These are phyloP conservation scores for Rhodotorula paludigena DNA, from an alignment of 768 basidiomycete genomes.

Conservation along the genomic window DNA sequence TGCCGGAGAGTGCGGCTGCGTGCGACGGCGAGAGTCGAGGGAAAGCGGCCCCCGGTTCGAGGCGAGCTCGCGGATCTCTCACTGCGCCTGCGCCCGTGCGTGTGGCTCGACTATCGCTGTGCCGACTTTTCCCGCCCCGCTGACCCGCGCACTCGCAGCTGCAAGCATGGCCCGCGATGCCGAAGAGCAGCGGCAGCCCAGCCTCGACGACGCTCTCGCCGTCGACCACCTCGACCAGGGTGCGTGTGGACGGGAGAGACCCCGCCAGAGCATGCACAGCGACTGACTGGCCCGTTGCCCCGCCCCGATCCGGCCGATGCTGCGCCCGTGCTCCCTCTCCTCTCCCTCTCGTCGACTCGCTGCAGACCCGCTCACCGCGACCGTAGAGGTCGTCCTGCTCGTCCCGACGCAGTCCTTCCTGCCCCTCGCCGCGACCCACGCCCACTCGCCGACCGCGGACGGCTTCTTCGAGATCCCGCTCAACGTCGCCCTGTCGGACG, in stretches of 20 bases:
- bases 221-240: not conserved
- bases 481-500: conserved; percentile 28
- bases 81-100: no score
- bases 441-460: conserved; percentile 2
- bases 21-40: no score
- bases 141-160: not conserved
- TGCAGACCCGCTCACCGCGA: not conserved
- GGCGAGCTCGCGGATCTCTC: no score
- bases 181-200: not conserved
- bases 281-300: not conserved
- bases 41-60: no score
- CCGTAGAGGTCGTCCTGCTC: conserved; percentile 36
- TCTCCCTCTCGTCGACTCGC: not conserved
- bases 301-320: not conserved
- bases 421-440: conserved; percentile 2
- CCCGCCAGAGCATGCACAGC: fast-evolving
- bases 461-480: conserved; percentile 38
- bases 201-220: not conserved
- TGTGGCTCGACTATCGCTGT: no score
- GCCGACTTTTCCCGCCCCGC: not conserved
- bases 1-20: no score
- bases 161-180: not conserved
- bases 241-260: not conserved
- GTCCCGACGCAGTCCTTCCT: conserved; percentile 34
- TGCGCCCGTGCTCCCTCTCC: not conserved